Percentiles rank a stretch among this genome's conserved stretches.
Conservation (phyloP, 768 basidiomycete species). For the Myochromella boudieri region DNA sequence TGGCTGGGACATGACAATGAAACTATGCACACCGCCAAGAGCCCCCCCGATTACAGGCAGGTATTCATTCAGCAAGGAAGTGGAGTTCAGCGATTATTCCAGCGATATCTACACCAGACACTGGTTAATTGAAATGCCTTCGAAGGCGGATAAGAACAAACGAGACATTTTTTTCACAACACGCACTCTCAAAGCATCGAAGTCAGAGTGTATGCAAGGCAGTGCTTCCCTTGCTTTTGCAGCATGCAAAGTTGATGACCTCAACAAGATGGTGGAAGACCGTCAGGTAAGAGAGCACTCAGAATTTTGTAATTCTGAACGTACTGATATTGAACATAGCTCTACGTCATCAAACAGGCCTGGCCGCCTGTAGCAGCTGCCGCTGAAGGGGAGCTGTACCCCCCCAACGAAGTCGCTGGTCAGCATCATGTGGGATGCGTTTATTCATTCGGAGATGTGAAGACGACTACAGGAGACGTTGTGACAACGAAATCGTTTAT, state of each 20-base stretch:
- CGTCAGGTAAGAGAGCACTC: no score
- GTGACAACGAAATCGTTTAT: no score
- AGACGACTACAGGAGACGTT: no score
- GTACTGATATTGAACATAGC: no score
- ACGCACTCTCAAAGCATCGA: not conserved
- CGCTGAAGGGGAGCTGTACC: no score
- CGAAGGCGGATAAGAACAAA: not conserved
- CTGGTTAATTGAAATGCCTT: constrained; percentile 2
- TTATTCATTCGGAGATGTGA: no score
- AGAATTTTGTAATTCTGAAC: no score
- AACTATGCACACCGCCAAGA: not conserved
- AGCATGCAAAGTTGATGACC: not conserved
- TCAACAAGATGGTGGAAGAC: no score
- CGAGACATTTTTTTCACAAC: not conserved
- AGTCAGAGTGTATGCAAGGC: not conserved
- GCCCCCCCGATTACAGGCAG: not conserved
- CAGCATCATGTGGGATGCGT: no score
- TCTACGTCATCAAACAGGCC: no score
- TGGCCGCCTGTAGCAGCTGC: no score
- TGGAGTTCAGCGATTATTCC: not conserved
- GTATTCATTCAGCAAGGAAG: not conserved
- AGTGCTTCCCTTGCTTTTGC: constrained; percentile 1
- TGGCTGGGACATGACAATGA: constrained; percentile 1
- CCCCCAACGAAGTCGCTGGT: no score
- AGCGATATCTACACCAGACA: not conserved